Evolutionary conservation across 768 basidiomycete genomes (phyloP).

Genomic region (Lactifluus volemus): DNA sequence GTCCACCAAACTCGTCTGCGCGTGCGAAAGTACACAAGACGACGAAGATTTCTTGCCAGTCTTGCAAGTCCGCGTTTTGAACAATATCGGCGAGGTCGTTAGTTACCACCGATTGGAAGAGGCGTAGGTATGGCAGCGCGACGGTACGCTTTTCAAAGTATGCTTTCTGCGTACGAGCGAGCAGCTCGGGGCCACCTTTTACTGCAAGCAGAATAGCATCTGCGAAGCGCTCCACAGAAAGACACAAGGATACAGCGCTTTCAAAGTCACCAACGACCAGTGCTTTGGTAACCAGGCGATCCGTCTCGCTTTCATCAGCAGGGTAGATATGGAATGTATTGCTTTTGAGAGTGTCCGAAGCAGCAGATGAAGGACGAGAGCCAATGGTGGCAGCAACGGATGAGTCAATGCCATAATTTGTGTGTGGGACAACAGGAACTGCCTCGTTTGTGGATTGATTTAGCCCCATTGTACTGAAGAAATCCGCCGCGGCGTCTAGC

Average conservation of each 20-base stretch:
- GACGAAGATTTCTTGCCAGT: constrained; percentile 97
- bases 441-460: constrained; percentile 35
- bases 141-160: constrained; percentile 84
- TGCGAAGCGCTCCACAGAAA: constrained; percentile 82
- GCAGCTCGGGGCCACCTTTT: constrained; percentile 79
- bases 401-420: constrained; percentile 72
- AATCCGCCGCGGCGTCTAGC: constrained; percentile 64
- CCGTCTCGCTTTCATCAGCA: constrained; percentile 74
- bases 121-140: constrained; percentile 75
- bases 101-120: constrained; percentile 91
- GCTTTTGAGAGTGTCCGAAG: constrained; percentile 63
- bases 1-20: constrained; percentile 73
- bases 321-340: constrained; percentile 91
- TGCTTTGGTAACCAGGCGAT: constrained; percentile 84
- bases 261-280: constrained; percentile 94
- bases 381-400: constrained; percentile 93
- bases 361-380: constrained; percentile 78
- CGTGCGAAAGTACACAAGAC: constrained; percentile 91
- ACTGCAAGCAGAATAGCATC: constrained; percentile 93
- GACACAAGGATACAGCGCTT: constrained; percentile 84
- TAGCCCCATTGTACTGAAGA: constrained; percentile 75
- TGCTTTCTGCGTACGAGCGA: constrained; percentile 82
- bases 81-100: constrained; percentile 91
- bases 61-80: constrained; percentile 87
- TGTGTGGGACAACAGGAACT: constrained; percentile 61